phyloP scores from a whole-genome alignment of 768 basidiomycete genomes.

The Hortiboletus campestris region DNA sequence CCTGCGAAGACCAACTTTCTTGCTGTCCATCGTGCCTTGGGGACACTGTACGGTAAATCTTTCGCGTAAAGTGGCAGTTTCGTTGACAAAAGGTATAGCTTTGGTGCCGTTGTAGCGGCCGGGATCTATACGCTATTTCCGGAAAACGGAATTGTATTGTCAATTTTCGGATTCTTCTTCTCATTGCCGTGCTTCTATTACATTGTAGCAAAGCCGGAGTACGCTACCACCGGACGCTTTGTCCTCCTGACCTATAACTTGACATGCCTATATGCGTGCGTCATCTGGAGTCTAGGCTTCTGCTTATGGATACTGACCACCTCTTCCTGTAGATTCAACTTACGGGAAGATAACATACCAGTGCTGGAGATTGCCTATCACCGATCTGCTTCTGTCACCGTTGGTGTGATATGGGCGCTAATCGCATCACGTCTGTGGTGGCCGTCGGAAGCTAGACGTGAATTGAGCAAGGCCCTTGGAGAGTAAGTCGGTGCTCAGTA shows the following conservation, averaged over 20 bases:
- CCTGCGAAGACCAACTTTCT: conserved; percentile 75
- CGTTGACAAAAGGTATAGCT: conserved; percentile 38
- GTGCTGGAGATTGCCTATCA: conserved; percentile 71
- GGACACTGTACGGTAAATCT: conserved; percentile 65
- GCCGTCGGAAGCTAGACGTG: conserved; percentile 91
- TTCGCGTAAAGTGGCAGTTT: background rate
- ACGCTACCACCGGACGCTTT: conserved; percentile 74
- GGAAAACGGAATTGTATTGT: conserved; percentile 68
- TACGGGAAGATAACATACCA: conserved; percentile 59
- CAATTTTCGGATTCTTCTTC: conserved; percentile 84
- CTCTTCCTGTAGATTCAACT: conserved; percentile 62
- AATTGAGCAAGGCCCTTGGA: conserved; percentile 79
- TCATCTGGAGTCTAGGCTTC: background rate
- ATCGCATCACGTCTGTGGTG: conserved; percentile 91
- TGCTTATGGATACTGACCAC: background rate
- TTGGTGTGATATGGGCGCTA: conserved; percentile 87
- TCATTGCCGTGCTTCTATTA: conserved; percentile 94
- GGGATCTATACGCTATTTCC: conserved; percentile 72
- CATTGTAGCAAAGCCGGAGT: conserved; percentile 75
- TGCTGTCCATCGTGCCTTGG: conserved; percentile 77
- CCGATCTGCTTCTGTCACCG: conserved; percentile 76
- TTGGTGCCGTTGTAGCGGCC: conserved; percentile 78
- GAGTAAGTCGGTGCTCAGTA: conserved; percentile 54
- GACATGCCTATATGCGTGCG: conserved; percentile 70
- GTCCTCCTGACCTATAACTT: conserved; percentile 87